Evolutionary conservation across 2,329 filamentous ascomycete species (phyloP).

Genomic region (Thyridium curvatum): DNA sequence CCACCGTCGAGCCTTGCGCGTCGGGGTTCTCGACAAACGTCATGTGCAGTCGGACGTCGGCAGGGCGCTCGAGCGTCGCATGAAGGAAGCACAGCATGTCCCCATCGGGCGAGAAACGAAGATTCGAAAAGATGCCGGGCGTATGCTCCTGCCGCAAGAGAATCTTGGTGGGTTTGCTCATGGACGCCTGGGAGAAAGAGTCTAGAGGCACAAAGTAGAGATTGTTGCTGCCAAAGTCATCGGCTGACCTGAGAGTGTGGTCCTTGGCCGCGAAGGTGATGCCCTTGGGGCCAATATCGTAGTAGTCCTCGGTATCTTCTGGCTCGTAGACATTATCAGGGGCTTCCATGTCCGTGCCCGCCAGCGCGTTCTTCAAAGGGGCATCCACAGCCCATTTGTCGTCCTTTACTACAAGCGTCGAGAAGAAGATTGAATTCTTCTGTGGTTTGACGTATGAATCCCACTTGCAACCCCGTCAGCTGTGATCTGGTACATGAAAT

Average conservation of each 20-base stretch:
- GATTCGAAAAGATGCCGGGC: constrained; percentile 11
- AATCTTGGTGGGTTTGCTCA: constrained; percentile 15
- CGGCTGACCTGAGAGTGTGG: constrained; percentile 8
- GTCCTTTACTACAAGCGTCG: constrained; percentile 17
- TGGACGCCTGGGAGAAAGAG: constrained; percentile 19
- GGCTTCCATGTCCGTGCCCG: constrained; percentile 21
- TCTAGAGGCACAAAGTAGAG: constrained; percentile 25
- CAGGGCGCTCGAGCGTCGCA: constrained; percentile 11
- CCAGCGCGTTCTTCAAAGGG: constrained; percentile 24
- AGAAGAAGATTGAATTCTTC: constrained; percentile 31
- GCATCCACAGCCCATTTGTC: constrained; percentile 20
- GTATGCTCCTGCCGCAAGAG: constrained; percentile 7
- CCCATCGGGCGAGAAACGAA: constrained; percentile 29
- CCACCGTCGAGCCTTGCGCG: no score
- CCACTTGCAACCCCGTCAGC: constrained; percentile 17
- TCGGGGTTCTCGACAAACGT: constrained; percentile 12
- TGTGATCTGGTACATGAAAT: no score
- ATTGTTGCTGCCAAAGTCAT: no score
- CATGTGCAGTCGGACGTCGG: constrained; percentile 21
- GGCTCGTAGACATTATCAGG: constrained; percentile 18
- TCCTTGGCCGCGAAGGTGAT: constrained; percentile 24
- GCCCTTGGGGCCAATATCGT: constrained; percentile 25
- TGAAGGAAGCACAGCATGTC: constrained; percentile 27
- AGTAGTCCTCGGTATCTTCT: constrained; percentile 14
- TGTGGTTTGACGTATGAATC: constrained; percentile 21